Base-by-base conservation (phyloP, 257 asterid genomes). In the Euphrasia confusa region DNA sequence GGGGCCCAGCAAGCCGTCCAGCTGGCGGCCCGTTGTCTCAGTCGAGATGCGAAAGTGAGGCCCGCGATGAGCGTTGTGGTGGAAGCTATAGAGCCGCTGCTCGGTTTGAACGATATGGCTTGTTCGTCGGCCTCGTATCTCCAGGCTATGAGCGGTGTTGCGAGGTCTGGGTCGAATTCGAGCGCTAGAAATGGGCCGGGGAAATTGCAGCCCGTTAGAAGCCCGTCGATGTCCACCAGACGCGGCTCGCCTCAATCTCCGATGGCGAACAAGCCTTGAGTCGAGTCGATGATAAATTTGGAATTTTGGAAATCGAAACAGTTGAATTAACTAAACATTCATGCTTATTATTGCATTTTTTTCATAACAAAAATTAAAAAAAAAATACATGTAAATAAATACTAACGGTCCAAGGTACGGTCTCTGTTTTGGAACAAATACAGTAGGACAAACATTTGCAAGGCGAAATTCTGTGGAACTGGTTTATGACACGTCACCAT, bases 41-140 rank as follows among this genome's bases (percentile, higher is more conserved):
- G 33, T 71, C 84, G 82, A 18, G 93, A 82, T 6, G 80, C 89
- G 17, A 89, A 89, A 61, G 45, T 77, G 7, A 72, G 95, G 58
- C 97, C 94, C 1, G 74, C 74, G 10, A 89, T 89, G 97, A 89
- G 95, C 32, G 79, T 81, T 70, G 83, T 85, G 2, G 93, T 88
- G 3, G 84, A 83, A 65, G 77, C 81, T 32, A 83, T 88, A 4
- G 85, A 76, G 71, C 93, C 83, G 3, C 56, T 88, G 68, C 86
- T 86, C 35, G 39, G 47, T 32, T 50, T 84, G 10, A 85, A 70
- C 63, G 95, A 85, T 76, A 74, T 83, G 85, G 94, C 91, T 2
- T 64, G 73, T 27, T 71, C 85, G 4, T 71, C 89, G 9, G 10
- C 42, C 0, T 80, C 95, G 7, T 80, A 80, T 70, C 77, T 84